phyloP scores from a whole-genome alignment of 805 yeast genomes.

The Wickerhamomyces sydowiorum region DNA sequence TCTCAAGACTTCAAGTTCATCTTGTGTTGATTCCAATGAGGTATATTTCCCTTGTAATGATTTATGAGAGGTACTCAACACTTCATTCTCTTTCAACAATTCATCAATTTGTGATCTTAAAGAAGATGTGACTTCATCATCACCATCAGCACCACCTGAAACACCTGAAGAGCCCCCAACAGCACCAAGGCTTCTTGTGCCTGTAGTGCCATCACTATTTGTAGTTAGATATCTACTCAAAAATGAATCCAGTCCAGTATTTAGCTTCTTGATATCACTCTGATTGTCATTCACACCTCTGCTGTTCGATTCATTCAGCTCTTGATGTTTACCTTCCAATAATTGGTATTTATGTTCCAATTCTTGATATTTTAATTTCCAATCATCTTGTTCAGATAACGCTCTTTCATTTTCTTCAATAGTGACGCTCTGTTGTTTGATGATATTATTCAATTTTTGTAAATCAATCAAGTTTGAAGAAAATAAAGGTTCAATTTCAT shows the following conservation, averaged over 20 bases:
- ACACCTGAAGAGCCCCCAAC: neutral
- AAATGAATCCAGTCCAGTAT: conserved; percentile 22
- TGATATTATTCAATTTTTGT: conserved; percentile 44
- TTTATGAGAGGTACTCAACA: conserved; percentile 27
- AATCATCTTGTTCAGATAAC: conserved; percentile 36
- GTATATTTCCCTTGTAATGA: conserved; percentile 19
- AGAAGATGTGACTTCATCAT: conserved; percentile 17
- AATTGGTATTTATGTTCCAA: conserved; percentile 41
- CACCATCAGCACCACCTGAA: neutral
- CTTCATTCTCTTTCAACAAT: conserved; percentile 41
- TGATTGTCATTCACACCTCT: conserved; percentile 27
- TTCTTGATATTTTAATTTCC: conserved; percentile 40
- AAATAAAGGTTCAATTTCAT: conserved; percentile 47
- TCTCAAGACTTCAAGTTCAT: conserved; percentile 24
- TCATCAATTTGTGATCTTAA: conserved; percentile 55
- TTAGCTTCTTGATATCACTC: conserved; percentile 22
- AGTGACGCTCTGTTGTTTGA: conserved; percentile 45
- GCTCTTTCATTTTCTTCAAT: conserved; percentile 35
- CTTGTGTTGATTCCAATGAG: conserved; percentile 5
- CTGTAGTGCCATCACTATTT: conserved; percentile 1
- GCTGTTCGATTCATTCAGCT: conserved; percentile 32
- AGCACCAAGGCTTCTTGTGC: conserved; percentile 10
- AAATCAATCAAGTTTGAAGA: conserved; percentile 47
- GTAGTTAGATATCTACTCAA: conserved; percentile 20
- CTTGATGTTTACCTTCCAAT: conserved; percentile 37